Evolutionary conservation across 2,329 filamentous ascomycete species (phyloP), one percentile per base, ranked within the genome.

Genomic region (Alternaria sp.): DNA sequence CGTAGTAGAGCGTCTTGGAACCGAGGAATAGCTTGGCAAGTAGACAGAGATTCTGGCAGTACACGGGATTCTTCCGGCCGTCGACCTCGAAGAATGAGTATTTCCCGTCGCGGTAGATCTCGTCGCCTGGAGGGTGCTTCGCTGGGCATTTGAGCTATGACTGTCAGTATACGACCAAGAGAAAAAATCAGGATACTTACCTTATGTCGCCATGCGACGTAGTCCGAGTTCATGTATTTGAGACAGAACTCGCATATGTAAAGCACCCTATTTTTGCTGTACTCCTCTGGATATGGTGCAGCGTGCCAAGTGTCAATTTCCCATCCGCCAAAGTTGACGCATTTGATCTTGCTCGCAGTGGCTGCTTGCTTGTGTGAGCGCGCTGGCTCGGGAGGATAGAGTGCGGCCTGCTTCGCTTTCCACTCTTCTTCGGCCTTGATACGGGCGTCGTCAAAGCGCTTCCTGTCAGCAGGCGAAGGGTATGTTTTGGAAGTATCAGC

Each of bases 231-330:
- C 93, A 99, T 97, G 81, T 99, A 99, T 80, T 98, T 99, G 61
- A 99, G 84, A 77, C 95, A 99, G 79, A 98, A 99, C 78, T 99
- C 96, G 84, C 95, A 99, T 65, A 99, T 98, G 80, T 97, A 98
- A n/a, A 99, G 86, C 38, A 97, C 91, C 30, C 92, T 90, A 75
- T 99, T 98, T 65, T 94, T 89, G 77, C 93, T 98, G 82, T 99
- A 99, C 80, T 99, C 95, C 76, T 97, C 95, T 0, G 95, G 95
- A 76, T 99, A 99, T 12, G 95, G 96, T 39, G 95, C 95, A 30
- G 95, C 94, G 80, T 99, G 97, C 94, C 95, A 98, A 3, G 95
- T 99, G 76, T 99, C 95, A 70, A 99, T 99, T 78, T 99, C 95
- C 85, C 91, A 96, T 52, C 93, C 93, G 46, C 95, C 95, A 80